phyloP scores from a whole-genome alignment of 192 early-diverging fungal species.

The Coemansia aciculifera region DNA sequence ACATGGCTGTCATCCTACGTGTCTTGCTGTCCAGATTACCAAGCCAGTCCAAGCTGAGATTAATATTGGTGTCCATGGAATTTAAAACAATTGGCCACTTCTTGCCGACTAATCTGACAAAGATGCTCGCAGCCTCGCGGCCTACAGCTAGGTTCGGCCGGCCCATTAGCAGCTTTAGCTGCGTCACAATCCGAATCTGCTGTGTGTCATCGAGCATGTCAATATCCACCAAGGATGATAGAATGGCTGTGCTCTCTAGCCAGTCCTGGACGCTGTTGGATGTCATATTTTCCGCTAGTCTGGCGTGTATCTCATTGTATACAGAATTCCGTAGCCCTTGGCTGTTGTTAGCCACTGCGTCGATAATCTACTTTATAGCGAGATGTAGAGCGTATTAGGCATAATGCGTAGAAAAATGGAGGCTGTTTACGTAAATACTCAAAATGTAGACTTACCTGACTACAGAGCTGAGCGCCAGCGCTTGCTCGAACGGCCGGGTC shows the following conservation, averaged over 20 bases:
- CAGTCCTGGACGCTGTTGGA: slow-evolving; percentile 21
- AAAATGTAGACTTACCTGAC: slow-evolving; percentile 19
- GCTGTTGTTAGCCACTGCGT: slow-evolving; percentile 17
- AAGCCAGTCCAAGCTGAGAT: slow-evolving; percentile 46
- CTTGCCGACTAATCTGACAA: slow-evolving; percentile 23
- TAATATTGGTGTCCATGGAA: slow-evolving; percentile 28
- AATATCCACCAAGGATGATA: slow-evolving; percentile 31
- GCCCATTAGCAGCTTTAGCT: slow-evolving; percentile 23
- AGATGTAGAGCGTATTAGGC: background rate
- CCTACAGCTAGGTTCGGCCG: slow-evolving; percentile 22
- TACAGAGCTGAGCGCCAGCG: slow-evolving; percentile 16
- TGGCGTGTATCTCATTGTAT: slow-evolving; percentile 22
- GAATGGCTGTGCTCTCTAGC: slow-evolving; percentile 30
- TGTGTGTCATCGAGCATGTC: slow-evolving; percentile 40
- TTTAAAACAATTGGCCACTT: slow-evolving; percentile 28
- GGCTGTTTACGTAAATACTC: background rate
- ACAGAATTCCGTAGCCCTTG: slow-evolving; percentile 25
- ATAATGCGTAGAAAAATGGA: background rate
- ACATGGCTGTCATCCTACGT: slow-evolving; percentile 38
- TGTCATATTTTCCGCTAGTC: slow-evolving; percentile 14
- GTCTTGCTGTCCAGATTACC: slow-evolving; percentile 34
- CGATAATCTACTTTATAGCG: slow-evolving; percentile 22
- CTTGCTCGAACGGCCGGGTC: slow-evolving; percentile 16
- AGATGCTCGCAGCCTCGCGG: slow-evolving; percentile 26
- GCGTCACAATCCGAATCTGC: slow-evolving; percentile 28